phyloP scores from a whole-genome alignment of 163 green algal species.

The Scenedesmus sp. region DNA sequence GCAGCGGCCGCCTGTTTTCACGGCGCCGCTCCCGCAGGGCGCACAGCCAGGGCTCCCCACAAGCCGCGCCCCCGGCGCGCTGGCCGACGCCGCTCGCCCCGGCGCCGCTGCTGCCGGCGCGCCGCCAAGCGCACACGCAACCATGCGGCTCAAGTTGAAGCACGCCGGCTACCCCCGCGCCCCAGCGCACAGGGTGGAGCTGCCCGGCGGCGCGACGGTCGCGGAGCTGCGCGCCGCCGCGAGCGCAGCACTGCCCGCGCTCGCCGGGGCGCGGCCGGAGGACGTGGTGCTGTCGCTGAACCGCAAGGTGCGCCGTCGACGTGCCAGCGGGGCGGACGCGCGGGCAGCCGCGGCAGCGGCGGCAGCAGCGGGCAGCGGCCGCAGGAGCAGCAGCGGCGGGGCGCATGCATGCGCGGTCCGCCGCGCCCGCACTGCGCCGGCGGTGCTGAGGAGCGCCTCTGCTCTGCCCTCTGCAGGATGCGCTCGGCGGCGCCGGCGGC shows the following conservation, averaged over 20 bases:
- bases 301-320: neutral
- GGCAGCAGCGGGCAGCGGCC: neutral
- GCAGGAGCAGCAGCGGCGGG: too few relatives aligned
- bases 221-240: too few relatives aligned
- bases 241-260: neutral
- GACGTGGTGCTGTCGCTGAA: constrained; percentile 23
- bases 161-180: neutral
- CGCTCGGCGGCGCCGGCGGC: neutral
- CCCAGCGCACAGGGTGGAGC: neutral
- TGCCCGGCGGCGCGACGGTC: neutral
- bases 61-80: too few relatives aligned
- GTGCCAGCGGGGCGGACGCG: too few relatives aligned
- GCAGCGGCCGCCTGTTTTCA: too few relatives aligned
- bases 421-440: too few relatives aligned
- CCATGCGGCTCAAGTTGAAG: constrained; percentile 18
- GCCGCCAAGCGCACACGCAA: neutral
- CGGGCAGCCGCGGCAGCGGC: neutral
- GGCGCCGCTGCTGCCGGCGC: too few relatives aligned
- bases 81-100: too few relatives aligned
- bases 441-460: neutral
- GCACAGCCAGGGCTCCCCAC: too few relatives aligned
- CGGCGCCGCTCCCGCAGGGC: too few relatives aligned
- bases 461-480: neutral
- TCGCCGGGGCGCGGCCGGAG: neutral
- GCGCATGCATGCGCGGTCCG: neutral